These are phyloP conservation scores for Fragosphaeria purpurea DNA, from an alignment of 2,329 filamentous ascomycete genomes.

Conservation along the genomic window DNA sequence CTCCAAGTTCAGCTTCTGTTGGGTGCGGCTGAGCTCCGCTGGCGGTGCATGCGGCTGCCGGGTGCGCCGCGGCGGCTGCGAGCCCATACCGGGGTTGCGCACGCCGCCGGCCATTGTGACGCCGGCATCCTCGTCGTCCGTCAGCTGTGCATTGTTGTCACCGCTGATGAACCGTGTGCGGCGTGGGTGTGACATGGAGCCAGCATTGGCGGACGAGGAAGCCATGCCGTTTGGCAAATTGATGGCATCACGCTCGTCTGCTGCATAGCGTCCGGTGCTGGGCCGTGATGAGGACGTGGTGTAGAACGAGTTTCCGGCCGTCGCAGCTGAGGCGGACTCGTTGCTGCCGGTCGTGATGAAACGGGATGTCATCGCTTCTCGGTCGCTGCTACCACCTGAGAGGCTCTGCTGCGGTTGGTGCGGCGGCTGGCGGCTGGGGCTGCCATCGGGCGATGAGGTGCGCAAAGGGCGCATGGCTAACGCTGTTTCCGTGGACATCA, in stretches of 20 bases:
- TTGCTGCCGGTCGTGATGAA: conserved; percentile 38
- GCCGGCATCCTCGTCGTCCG: conserved; percentile 2
- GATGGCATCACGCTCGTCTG: conserved; percentile 19
- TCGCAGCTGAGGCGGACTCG: conserved; percentile 36
- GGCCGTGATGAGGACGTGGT: conserved; percentile 21
- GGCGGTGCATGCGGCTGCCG: conserved; percentile 19
- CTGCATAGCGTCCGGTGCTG: conserved; percentile 5
- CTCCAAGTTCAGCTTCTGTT: conserved; percentile 67
- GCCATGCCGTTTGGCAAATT: conserved; percentile 10
- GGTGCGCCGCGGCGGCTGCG: conserved; percentile 7
- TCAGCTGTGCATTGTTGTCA: conserved; percentile 5
- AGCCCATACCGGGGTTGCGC: not conserved
- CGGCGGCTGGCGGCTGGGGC: conserved; percentile 10
- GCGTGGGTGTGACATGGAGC: conserved; percentile 11
- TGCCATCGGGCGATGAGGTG: conserved; percentile 21
- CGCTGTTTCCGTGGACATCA: conserved; percentile 49
- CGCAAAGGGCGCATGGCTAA: conserved; percentile 19
- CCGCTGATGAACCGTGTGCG: conserved; percentile 35
- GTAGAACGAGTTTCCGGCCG: conserved; percentile 44
- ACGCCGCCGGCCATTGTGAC: not conserved
- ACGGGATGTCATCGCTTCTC: conserved; percentile 44
- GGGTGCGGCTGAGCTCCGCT: conserved; percentile 54
- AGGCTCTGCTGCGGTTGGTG: conserved; percentile 13
- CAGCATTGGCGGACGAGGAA: not conserved
- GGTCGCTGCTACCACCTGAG: conserved; percentile 30